Evolutionary conservation across 1,139 yeast genomes (phyloP), one percentile per base, ranked within the genome.

Genomic region (Hansenula sp.): DNA sequence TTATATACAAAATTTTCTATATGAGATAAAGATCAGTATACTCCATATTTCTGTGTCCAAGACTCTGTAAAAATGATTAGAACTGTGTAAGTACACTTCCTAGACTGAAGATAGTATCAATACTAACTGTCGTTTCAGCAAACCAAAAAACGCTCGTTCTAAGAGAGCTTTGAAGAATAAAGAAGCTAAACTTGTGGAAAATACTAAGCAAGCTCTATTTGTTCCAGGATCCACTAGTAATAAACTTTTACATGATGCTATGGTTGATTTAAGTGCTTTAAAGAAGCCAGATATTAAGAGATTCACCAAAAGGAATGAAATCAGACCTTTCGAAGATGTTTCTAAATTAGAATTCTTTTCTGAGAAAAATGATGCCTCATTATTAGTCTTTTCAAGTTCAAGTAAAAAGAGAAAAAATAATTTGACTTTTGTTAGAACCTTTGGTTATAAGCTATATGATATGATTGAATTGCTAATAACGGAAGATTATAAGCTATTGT

Each of bases 361-460:
- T 51, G 96, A 91, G 65, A 94, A 93, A 75, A 94, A 93, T 65
- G 99, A 93, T 66, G 67, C 86, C 39, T 89, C 98, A 3, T 70
- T 93, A 51, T 65, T 93, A 61, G 96, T 93, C n/a, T 74, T 91
- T 46, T 78, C 91, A 8, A 74, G 89, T 17, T 80, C 80, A 66
- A 89, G 88, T 62, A 94, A 93, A 67, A 93, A 94, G 72, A 80
- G 99, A 65, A 96, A 96, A 51, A 89, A 91, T 66, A 89, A 90
- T 49, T 71, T 93, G 58, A 88, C 94, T 2, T 93, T 90, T 65
- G 74, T 84, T 32, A 78, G 99, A 62, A 89, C 96, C 39, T 93
- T 93, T 72, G 90, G 89, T 64, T 86, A 81, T 67, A 87, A 89
- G 64, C 71, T 93, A 19, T 91, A 84, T 62, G 99, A 93, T 63